These are phyloP conservation scores for Triangularia verruculosa DNA, from an alignment of 2,329 filamentous ascomycete genomes.

Conservation along the genomic window DNA sequence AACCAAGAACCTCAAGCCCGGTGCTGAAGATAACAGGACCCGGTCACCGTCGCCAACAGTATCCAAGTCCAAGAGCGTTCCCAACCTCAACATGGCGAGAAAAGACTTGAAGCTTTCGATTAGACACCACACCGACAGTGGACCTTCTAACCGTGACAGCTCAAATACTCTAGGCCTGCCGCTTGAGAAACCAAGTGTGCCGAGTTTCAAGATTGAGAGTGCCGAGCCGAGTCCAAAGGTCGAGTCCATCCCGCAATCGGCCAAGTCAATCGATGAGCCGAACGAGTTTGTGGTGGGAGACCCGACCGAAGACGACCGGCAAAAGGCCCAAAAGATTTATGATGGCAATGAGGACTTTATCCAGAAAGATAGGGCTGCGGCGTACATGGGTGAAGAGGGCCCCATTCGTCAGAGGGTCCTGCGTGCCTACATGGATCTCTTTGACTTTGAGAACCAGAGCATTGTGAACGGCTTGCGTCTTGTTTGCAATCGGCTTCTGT, in stretches of 20 bases:
- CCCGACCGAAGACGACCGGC: constrained; percentile 65
- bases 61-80: constrained; percentile 30
- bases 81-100: constrained; percentile 24
- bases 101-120: constrained; percentile 16
- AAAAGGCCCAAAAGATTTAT: constrained; percentile 78
- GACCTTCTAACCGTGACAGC: constrained; percentile 33
- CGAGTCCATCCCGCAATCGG: constrained; percentile 22
- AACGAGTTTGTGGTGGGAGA: constrained; percentile 53
- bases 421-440: constrained; percentile 85
- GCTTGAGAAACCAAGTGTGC: constrained; percentile 37
- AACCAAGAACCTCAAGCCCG: constrained; percentile 19
- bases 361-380: constrained; percentile 73
- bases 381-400: constrained; percentile 81
- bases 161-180: constrained; percentile 42
- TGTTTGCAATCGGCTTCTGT: constrained; percentile 75
- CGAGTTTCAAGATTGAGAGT: constrained; percentile 45
- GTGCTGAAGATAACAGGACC: constrained; percentile 16
- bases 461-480: constrained; percentile 75
- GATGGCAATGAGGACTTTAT: constrained; percentile 82
- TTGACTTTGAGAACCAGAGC: constrained; percentile 79
- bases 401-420: constrained; percentile 56
- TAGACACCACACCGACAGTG: constrained; percentile 17
- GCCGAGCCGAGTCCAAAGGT: constrained; percentile 40
- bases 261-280: constrained; percentile 54
- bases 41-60: constrained; percentile 27